Evolutionary conservation across 192 early-diverging fungal species (phyloP), one percentile per base, ranked within the genome.

Genomic region (Coemansia sp.): DNA sequence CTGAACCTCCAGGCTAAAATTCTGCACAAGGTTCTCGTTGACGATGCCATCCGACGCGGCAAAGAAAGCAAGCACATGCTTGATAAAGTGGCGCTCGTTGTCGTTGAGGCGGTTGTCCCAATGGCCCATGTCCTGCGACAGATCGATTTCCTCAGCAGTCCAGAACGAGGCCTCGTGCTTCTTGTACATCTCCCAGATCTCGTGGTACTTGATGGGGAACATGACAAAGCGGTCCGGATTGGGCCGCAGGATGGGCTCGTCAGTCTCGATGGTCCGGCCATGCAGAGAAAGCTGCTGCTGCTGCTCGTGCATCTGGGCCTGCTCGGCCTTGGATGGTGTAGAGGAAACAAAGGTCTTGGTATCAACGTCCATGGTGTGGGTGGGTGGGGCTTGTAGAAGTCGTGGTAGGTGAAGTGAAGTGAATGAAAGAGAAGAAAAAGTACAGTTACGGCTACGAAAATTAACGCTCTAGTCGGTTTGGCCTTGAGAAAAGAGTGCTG

Each of bases 171-270:
- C 95, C 71, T 95, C 94, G 70, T 94, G 93, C 81, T 97, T 97
- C 77, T 97, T 95, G 88, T 97, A 95, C 89, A 95, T 92, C 67
- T 95, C 87, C 95, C 95, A 97, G 70, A 95, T 89, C 87, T 95
- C 94, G 74, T 91, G 88, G 81, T 92, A 94, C 84, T 92, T 89
- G 85, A 96, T 94, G 39, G 95, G 95, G 77, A 97, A 95, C 66
- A 97, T 87, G 48, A 92, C 91, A 65, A 95, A 93, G 30, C 94
- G 89, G 67, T 89, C 86, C 29, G 90, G 89, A 83, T 91, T 93
- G 37, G 88, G 77, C 55, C 76, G 74, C 53, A 90, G 83, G 21
- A 90, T 80, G 25, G 84, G 86, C 74, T 86, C 86, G 59, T 77
- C 66, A 16, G 45, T 55, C 66, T 86, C 76, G 37, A 80, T 63